Evolutionary conservation across 2,329 filamentous ascomycete species (phyloP), one percentile per base, ranked within the genome.

Genomic region (Fusarium heterosporum): DNA sequence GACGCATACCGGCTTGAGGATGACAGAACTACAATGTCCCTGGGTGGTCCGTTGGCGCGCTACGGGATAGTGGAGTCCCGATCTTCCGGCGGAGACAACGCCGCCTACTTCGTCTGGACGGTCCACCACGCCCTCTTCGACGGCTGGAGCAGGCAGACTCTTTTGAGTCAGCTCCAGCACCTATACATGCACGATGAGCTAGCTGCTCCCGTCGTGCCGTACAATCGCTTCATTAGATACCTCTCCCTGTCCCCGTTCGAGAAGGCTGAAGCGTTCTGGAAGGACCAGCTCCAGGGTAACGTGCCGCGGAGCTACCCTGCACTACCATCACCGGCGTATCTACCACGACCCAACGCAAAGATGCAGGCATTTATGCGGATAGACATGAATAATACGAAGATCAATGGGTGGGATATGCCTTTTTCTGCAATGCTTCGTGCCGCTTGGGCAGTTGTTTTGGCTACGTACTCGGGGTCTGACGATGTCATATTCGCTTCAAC

Each of bases 31-130:
- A 41, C 11, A 32, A 51, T 51, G 48, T 51, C 48, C 26, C 48
- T 51, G 26, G 48, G 48, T 51, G 48, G 48, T 51, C 48, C 48
- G 36, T 51, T 51, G 32, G 48, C 48, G 48, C 48, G 48, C 28
- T 51, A 51, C 48, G 48, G 48, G 17, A 51, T 51, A 9, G 48
- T 51, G 26, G 48, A 51, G 26, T 41, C 28, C 17, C 45, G 16
- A 38, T 38, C 45, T 48, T 29, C 45, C 45, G 16, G 45, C 19
- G 32, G 45, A 48, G 38, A 51, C 36, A 51, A 41, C 13, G 26
- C 26, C 7, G 38, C 41, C 38, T 51, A 41, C 36, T 51, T 51
- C 38, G 48, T 51, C 19, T 51, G 48, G 48, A 51, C 48, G 14
- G 38, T 51, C 14, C 48, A 51, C 48, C 48, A 51, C 48, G 48